phyloP scores from a whole-genome alignment of 306 rosid species.

The Mimosa bimucronata region DNA sequence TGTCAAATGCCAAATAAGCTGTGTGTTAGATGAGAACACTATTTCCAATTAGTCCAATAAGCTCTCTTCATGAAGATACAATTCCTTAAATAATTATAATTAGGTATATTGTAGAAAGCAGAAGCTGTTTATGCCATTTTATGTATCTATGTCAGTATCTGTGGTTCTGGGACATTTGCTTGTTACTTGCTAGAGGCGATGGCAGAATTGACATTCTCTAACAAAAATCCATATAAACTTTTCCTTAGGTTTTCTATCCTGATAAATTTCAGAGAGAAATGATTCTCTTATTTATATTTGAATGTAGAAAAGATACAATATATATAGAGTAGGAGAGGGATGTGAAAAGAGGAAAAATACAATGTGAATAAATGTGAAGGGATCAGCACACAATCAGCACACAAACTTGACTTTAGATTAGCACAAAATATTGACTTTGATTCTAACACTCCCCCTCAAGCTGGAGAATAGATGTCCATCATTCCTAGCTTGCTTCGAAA shows the following conservation, averaged over 20 bases:
- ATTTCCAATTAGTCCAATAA: conserved; percentile 37
- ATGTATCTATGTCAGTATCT: not conserved
- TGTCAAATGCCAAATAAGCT: conserved; percentile 30
- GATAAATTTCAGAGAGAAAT: too few relatives aligned
- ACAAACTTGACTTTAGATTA: too few relatives aligned
- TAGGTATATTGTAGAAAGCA: not conserved
- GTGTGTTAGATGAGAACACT: conserved; percentile 29
- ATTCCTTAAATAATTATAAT: not conserved
- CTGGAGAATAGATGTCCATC: too few relatives aligned
- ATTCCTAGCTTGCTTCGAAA: too few relatives aligned
- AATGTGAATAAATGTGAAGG: too few relatives aligned
- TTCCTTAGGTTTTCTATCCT: conserved; percentile 57
- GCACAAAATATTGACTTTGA: too few relatives aligned
- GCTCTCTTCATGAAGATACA: conserved; percentile 8
- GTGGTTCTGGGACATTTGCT: not conserved
- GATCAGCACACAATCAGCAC: too few relatives aligned
- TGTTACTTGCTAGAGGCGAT: conserved; percentile 32
- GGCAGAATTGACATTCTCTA: conserved; percentile 55
- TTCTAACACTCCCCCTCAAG: too few relatives aligned
- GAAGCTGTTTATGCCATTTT: not conserved
- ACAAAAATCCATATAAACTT: conserved; percentile 54
- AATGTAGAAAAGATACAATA: too few relatives aligned
- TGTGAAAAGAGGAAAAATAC: too few relatives aligned
- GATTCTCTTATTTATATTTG: too few relatives aligned
- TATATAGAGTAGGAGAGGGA: too few relatives aligned